Evolutionary conservation across 1,284 basidiomycete genomes (phyloP), one percentile per base, ranked within the genome.

Genomic region (Sanghuangporus weigelae): DNA sequence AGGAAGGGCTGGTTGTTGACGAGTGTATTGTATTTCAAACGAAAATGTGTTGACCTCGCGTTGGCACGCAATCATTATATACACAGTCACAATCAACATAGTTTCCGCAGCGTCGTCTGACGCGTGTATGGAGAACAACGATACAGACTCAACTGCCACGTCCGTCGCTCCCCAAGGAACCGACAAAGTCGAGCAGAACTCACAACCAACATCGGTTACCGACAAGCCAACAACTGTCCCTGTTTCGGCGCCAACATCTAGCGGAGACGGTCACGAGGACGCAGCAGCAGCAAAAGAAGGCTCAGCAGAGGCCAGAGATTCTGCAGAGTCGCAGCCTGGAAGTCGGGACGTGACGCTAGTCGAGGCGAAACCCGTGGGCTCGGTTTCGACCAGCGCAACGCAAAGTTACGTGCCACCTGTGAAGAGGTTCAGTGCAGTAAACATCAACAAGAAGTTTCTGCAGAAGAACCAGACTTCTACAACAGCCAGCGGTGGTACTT

Each of bases 391-490:
- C 1, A 44, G 63, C 7, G 58, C 67, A 40, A 71, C 67, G 67
- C 57, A 59, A 38, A 67, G 63, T 44, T 60, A 63, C 49, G 62
- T 72, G 59, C 81, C 84, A 0, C 88, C 89, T 63, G 85, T 87
- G 55, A 95, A 95, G 81, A 87, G 90, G 71, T 96, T 95, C 75
- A 91, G 80, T 70, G 84, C 92, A 36, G 84, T 92, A 68, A 93
- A 93, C 73, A 92, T 96, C 76, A 96, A 92, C 79, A 95, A 95
- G 83, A 93, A 93, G 75, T 97, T 96, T 74, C 79, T 96, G 57
- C 90, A 93, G 78, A 95, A 95, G 81, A 88, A 60, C 83, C 85
- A 62, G n/a, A 49, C 68, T 26, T 55, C 59, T 26, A 50, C 46
- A 19, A 26, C 59, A 4, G 51, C 55, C n/a, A 53, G 55, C 60